phyloP scores from a whole-genome alignment of 257 asterid genomes.

The Sherardia arvensis region DNA sequence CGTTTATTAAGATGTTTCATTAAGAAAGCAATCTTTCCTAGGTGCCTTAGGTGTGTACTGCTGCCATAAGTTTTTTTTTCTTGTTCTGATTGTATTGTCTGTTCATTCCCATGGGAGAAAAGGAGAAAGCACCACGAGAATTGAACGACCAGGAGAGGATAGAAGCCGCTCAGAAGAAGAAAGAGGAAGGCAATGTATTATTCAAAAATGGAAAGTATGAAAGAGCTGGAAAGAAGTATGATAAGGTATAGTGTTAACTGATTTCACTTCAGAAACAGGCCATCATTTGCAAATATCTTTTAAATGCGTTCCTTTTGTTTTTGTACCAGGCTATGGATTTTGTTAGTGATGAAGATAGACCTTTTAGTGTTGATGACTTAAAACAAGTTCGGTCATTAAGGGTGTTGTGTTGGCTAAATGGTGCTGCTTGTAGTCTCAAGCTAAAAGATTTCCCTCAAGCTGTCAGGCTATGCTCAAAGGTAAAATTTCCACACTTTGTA shows the following conservation, averaged over 20 bases:
- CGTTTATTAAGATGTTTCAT: neutral
- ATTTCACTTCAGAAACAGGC: neutral
- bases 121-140: conserved; percentile 70
- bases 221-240: conserved; percentile 45
- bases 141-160: conserved; percentile 47
- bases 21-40: neutral
- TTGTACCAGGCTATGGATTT: conserved; percentile 44
- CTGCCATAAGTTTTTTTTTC: neutral
- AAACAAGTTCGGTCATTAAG: conserved; percentile 36
- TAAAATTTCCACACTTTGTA: neutral
- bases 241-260: conserved; percentile 23
- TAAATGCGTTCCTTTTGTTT: neutral
- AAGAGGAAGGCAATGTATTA: conserved; percentile 66
- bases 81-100: neutral
- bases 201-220: conserved; percentile 44
- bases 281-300: neutral
- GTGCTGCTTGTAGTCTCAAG: conserved; percentile 63
- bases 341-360: conserved; percentile 31
- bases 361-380: conserved; percentile 31
- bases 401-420: conserved; percentile 57
- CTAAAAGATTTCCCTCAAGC: conserved; percentile 38
- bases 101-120: conserved; percentile 4
- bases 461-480: conserved; percentile 52
- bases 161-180: conserved; percentile 43
- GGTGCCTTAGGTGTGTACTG: neutral